phyloP scores from a whole-genome alignment of 805 yeast species.

The Lachancea waltii region DNA sequence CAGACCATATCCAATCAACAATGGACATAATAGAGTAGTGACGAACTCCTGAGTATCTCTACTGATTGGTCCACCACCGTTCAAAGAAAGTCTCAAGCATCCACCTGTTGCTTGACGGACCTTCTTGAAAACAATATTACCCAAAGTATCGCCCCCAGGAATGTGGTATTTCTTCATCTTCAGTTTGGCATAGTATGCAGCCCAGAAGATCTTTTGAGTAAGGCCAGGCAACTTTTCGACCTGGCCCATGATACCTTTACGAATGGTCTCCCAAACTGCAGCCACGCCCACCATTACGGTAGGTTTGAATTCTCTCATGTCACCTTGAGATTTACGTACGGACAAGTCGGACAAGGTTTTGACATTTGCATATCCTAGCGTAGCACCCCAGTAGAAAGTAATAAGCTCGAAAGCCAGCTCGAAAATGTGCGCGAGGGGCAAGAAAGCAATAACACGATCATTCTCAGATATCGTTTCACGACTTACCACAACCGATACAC shows the following conservation, averaged over 20 bases:
- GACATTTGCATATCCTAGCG: constrained; percentile 85
- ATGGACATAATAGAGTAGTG: constrained; percentile 67
- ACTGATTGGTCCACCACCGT: constrained; percentile 92
- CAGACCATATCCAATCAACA: constrained; percentile 92
- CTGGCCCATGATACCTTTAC: constrained; percentile 83
- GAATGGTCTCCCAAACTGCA: constrained; percentile 94
- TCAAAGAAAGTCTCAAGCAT: constrained; percentile 58
- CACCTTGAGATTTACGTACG: constrained; percentile 80
- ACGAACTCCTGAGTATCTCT: constrained; percentile 76
- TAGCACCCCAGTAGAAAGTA: constrained; percentile 82
- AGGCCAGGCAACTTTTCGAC: constrained; percentile 57
- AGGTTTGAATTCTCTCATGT: constrained; percentile 79
- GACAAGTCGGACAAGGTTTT: constrained; percentile 83
- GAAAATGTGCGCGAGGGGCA: constrained; percentile 95
- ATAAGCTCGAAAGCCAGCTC: constrained; percentile 84
- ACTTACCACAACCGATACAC: constrained; percentile 60
- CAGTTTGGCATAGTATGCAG: constrained; percentile 70
- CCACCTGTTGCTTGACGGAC: constrained; percentile 96
- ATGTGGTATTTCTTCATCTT: constrained; percentile 55
- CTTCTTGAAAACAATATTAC: constrained; percentile 72
- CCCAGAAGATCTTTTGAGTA: constrained; percentile 82
- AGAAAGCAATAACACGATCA: constrained; percentile 79
- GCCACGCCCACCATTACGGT: constrained; percentile 98
- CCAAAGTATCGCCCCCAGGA: constrained; percentile 64
- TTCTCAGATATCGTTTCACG: constrained; percentile 41